phyloP scores from a whole-genome alignment of 1,139 yeast species.

The Geotrichum aggregatum region DNA sequence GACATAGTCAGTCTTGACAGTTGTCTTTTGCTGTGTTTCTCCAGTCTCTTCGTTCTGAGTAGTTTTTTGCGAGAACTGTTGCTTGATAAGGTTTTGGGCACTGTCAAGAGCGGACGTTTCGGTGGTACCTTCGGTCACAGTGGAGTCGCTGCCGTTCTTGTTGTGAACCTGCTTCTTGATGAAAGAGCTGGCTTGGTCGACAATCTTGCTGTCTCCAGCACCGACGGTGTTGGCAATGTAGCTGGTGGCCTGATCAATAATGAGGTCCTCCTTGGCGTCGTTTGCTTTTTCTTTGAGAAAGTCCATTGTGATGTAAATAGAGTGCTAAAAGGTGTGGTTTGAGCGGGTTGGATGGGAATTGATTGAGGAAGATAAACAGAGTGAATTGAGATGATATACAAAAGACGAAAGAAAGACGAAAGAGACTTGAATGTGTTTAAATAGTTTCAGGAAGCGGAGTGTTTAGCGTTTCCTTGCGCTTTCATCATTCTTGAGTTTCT shows the following conservation, averaged over 20 bases:
- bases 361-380: too few species aligned
- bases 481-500: too few species aligned
- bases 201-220: slow-evolving; percentile 21
- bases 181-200: slow-evolving; percentile 21
- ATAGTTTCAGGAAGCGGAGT: too few species aligned
- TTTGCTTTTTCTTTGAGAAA: slow-evolving; percentile 15
- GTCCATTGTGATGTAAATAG: slow-evolving; percentile 21
- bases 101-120: slow-evolving; percentile 3
- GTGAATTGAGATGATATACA: too few species aligned
- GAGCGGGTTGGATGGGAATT: too few species aligned
- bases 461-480: too few species aligned
- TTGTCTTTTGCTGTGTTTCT: slow-evolving; percentile 4
- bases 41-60: slow-evolving; percentile 11
- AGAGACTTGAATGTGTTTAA: too few species aligned
- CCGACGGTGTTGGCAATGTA: slow-evolving; percentile 28
- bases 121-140: slow-evolving; percentile 2
- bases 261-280: slow-evolving; percentile 14
- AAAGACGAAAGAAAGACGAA: too few species aligned
- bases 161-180: slow-evolving; percentile 9
- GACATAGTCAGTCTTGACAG: slow-evolving; percentile 26
- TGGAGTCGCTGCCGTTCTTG: neutral
- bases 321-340: too few species aligned
- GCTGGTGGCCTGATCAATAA: slow-evolving; percentile 22
- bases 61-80: slow-evolving; percentile 8
- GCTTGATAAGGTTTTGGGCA: neutral